Evolutionary conservation across 495 filamentous ascomycete species (phyloP).

Genomic region (Clavariopsis aquatica): DNA sequence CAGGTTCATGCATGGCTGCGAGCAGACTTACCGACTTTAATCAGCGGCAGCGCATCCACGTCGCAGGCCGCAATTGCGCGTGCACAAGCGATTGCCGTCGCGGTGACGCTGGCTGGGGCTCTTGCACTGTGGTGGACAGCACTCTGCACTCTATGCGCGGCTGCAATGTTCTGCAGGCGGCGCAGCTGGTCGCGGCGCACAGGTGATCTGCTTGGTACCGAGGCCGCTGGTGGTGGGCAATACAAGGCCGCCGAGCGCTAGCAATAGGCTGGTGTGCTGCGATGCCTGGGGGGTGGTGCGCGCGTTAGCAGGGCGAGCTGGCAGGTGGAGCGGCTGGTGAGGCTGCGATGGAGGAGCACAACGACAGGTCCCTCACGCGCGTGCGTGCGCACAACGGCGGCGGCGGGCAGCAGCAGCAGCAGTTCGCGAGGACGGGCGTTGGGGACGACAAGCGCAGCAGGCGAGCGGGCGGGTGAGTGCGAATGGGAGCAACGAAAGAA

Average conservation of each 20-base stretch:
- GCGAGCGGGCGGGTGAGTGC: neutral
- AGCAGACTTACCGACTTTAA: conserved; percentile 41
- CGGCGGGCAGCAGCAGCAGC: conserved; percentile 9
- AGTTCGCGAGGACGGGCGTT: neutral
- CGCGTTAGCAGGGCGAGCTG: neutral
- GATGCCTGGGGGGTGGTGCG: too few species aligned
- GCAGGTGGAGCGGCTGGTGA: too few species aligned
- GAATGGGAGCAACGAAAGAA: neutral
- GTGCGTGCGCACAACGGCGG: too few species aligned
- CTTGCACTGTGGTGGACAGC: neutral
- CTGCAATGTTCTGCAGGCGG: neutral
- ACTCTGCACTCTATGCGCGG: conserved; percentile 22
- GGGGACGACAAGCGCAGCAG: neutral
- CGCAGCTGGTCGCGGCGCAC: conserved; percentile 12
- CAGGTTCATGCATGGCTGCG: conserved; percentile 38
- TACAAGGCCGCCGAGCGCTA: conserved; percentile 1
- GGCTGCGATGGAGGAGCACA: too few species aligned
- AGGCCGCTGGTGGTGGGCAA: conserved; percentile 7
- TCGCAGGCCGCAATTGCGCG: conserved; percentile 22
- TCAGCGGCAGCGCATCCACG: conserved; percentile 38
- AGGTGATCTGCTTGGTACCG: conserved; percentile 11
- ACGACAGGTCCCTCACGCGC: too few species aligned
- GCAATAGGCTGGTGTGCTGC: too few species aligned
- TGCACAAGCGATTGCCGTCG: conserved; percentile 13
- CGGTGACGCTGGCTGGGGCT: neutral